A percentile compares a stretch with the other conserved stretches of the same genome.
Conservation (phyloP, 1,139 yeast species). For the Sugiyamaella pinicola region DNA sequence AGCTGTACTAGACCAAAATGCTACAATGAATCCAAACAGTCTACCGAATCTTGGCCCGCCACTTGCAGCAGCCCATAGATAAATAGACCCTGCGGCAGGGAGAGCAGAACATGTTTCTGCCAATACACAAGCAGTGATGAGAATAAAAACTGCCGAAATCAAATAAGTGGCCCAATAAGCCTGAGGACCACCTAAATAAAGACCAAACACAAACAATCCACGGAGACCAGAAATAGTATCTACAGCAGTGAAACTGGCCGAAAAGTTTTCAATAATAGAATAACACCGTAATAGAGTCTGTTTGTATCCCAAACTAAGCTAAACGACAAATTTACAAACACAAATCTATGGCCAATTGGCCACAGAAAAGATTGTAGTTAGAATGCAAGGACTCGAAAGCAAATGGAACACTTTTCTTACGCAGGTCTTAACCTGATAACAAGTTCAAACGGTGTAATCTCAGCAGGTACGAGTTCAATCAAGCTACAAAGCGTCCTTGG, state of each 20-base stretch:
- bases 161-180: slow-evolving; percentile 36
- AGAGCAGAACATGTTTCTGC: slow-evolving; percentile 38
- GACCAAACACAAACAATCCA: slow-evolving; percentile 31
- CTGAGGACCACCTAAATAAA: slow-evolving; percentile 36
- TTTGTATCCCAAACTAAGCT: slow-evolving; percentile 32
- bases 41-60: slow-evolving; percentile 35
- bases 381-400: slow-evolving; percentile 16
- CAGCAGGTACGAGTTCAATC: slow-evolving; percentile 24
- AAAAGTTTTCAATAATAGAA: slow-evolving; percentile 33
- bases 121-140: slow-evolving; percentile 35
- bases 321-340: slow-evolving; percentile 9
- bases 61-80: slow-evolving; percentile 38
- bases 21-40: slow-evolving; percentile 36
- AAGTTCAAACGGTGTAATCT: slow-evolving; percentile 37
- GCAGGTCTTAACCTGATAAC: slow-evolving; percentile 35
- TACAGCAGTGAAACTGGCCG: slow-evolving; percentile 36
- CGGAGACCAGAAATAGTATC: slow-evolving; percentile 34
- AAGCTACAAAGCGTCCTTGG: neutral
- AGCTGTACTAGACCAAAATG: slow-evolving; percentile 38
- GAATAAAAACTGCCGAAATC: slow-evolving; percentile 29
- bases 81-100: slow-evolving; percentile 41
- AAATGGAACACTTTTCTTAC: slow-evolving; percentile 32
- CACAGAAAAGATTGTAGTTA: slow-evolving; percentile 17
- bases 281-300: slow-evolving; percentile 32
- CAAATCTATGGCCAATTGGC: slow-evolving; percentile 3